A percentile compares a stretch with the other conserved stretches of the same genome.
These are phyloP conservation scores for Hirsutella rhossiliensis DNA, from an alignment of 2,329 filamentous ascomycete genomes.

Conservation along the genomic window DNA sequence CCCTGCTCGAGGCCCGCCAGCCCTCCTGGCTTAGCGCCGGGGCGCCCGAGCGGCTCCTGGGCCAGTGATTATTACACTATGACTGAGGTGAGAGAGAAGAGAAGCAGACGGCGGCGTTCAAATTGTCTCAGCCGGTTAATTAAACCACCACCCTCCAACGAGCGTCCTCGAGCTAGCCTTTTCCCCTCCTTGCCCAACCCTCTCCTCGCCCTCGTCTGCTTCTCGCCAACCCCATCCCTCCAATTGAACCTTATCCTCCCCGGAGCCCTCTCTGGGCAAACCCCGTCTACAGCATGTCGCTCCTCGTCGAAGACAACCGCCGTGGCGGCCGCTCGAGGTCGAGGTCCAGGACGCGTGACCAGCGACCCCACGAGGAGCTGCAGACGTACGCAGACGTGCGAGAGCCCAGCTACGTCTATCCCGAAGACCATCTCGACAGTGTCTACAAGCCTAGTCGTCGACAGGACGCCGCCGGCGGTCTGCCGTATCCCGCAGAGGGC, in stretches of 20 bases:
- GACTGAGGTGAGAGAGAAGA: no score
- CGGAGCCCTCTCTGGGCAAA: no score
- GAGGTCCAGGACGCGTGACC: slow-evolving; percentile 26
- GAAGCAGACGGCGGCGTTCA: no score
- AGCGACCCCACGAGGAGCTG: slow-evolving; percentile 17
- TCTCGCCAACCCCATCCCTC: no score
- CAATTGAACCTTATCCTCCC: no score
- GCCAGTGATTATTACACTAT: no score
- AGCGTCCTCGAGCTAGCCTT: no score
- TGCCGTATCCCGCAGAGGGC: slow-evolving; percentile 27
- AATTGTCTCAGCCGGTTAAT: no score
- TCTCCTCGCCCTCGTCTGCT: no score
- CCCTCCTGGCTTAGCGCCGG: slow-evolving; percentile 1
- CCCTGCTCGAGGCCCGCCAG: not conserved
- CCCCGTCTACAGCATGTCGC: slow-evolving; percentile 29
- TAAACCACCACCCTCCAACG: no score
- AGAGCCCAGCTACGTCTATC: slow-evolving; percentile 29
- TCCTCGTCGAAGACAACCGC: slow-evolving; percentile 32
- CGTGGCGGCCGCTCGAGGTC: slow-evolving; percentile 31
- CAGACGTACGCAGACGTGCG: slow-evolving; percentile 25
- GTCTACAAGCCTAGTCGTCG: slow-evolving; percentile 17
- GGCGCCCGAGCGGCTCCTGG: slow-evolving; percentile 1
- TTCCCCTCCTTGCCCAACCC: no score
- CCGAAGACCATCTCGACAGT: slow-evolving; percentile 29
- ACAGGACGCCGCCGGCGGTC: slow-evolving; percentile 17